phyloP scores from a whole-genome alignment of 2,329 filamentous ascomycete species.

The Grosmannia clavigera region DNA sequence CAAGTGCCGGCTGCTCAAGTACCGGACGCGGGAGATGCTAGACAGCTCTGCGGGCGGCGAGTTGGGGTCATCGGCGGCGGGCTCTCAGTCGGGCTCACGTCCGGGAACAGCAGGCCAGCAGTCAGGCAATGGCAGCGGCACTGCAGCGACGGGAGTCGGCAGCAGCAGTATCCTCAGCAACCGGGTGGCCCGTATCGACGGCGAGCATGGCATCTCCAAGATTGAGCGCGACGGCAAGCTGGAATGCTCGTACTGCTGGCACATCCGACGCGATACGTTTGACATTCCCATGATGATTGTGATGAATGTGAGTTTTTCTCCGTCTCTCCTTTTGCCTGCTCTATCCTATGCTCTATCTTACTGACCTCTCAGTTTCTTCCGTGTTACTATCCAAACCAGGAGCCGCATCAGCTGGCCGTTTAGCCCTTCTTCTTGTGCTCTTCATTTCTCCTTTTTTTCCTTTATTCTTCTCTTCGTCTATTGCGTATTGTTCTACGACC shows the following conservation, averaged over 20 bases:
- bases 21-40: slow-evolving; percentile 58
- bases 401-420: slow-evolving; percentile 42
- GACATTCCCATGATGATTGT: slow-evolving; percentile 98
- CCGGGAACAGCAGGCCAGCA: not conserved
- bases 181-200: slow-evolving; percentile 50
- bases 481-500: not conserved
- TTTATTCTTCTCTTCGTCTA: not conserved
- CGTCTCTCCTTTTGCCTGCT: not conserved
- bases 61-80: not conserved
- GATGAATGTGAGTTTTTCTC: slow-evolving; percentile 68
- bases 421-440: slow-evolving; percentile 17
- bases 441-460: not conserved
- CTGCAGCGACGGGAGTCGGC: not conserved
- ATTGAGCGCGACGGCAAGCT: slow-evolving; percentile 83
- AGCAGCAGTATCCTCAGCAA: slow-evolving; percentile 43
- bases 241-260: slow-evolving; percentile 93
- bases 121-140: not conserved
- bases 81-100: not conserved
- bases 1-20: slow-evolving; percentile 79
- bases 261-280: slow-evolving; percentile 90
- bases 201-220: slow-evolving; percentile 67
- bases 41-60: slow-evolving; percentile 17
- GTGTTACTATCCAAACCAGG: slow-evolving; percentile 46
- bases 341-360: not conserved
- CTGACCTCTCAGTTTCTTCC: slow-evolving; percentile 37